These are phyloP conservation scores for Aspergillus clavatus DNA, from an alignment of 2,329 filamentous ascomycete genomes.

Conservation along the genomic window DNA sequence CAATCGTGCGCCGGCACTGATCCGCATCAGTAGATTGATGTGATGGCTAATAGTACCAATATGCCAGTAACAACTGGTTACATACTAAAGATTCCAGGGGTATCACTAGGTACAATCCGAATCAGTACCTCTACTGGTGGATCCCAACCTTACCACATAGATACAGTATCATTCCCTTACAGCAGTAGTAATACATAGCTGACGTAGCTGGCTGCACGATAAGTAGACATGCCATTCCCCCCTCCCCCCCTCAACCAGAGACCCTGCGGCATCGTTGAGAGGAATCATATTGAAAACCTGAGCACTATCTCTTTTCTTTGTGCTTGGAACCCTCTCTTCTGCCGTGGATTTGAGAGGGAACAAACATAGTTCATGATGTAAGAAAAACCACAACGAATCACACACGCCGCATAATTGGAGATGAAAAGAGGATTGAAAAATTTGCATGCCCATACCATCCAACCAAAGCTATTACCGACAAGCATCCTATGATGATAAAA, in stretches of 20 bases:
- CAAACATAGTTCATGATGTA: background rate
- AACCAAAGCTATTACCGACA: conserved; percentile 2
- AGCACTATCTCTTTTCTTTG: background rate
- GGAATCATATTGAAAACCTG: background rate
- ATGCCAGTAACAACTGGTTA: too few species aligned
- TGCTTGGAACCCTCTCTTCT: background rate
- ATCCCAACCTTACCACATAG: too few species aligned
- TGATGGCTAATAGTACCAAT: too few species aligned
- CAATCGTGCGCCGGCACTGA: too few species aligned
- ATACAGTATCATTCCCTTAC: too few species aligned
- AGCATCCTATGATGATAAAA: background rate
- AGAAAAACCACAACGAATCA: background rate
- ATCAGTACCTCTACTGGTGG: too few species aligned
- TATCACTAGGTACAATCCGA: too few species aligned
- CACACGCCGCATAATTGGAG: background rate
- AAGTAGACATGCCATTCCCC: background rate
- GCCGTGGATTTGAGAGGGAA: background rate
- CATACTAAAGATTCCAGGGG: too few species aligned
- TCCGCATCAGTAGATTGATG: too few species aligned
- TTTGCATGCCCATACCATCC: conserved; percentile 5
- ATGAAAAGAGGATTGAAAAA: conserved; percentile 1
- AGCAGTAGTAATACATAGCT: too few species aligned
- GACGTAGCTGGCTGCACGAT: background rate
- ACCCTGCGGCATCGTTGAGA: background rate
- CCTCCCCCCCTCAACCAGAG: too few species aligned